A percentile compares a stretch with the other conserved stretches of the same genome.
Conservation (phyloP, 306 rosid species). For the Citrullus amarus region DNA sequence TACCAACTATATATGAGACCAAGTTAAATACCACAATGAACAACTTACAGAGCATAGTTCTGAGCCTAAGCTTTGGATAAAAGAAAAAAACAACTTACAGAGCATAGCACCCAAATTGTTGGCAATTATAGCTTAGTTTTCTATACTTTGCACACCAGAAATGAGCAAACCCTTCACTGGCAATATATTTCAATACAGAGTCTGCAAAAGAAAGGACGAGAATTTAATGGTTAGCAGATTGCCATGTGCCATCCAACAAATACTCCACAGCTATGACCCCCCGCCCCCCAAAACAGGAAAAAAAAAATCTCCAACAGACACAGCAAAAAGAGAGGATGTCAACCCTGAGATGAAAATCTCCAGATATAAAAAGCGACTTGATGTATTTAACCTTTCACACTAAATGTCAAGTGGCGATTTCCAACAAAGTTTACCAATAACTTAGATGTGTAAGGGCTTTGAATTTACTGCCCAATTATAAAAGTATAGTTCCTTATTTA, state of each 20-base stretch:
- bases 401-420: not conserved
- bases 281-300: too few relatives aligned
- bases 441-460: not conserved
- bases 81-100: slow-evolving; percentile 28
- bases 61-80: too few relatives aligned
- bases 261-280: too few relatives aligned
- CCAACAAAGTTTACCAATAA: not conserved
- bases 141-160: slow-evolving; percentile 24
- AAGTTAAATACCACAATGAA: not conserved
- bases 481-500: not conserved
- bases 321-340: not conserved
- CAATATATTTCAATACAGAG: slow-evolving; percentile 29
- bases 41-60: slow-evolving; percentile 42
- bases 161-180: slow-evolving; percentile 24
- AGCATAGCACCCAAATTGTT: slow-evolving; percentile 46
- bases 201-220: slow-evolving; percentile 33
- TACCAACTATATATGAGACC: not conserved
- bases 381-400: not conserved
- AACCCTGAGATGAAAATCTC: not conserved
- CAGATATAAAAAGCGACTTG: not conserved
- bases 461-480: not conserved
- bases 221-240: not conserved
- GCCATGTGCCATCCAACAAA: too few relatives aligned
- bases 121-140: slow-evolving; percentile 54
- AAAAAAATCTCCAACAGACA: not conserved